These are phyloP conservation scores for Quercus berberidifolia DNA, from an alignment of 306 rosid genomes.

Conservation along the genomic window DNA sequence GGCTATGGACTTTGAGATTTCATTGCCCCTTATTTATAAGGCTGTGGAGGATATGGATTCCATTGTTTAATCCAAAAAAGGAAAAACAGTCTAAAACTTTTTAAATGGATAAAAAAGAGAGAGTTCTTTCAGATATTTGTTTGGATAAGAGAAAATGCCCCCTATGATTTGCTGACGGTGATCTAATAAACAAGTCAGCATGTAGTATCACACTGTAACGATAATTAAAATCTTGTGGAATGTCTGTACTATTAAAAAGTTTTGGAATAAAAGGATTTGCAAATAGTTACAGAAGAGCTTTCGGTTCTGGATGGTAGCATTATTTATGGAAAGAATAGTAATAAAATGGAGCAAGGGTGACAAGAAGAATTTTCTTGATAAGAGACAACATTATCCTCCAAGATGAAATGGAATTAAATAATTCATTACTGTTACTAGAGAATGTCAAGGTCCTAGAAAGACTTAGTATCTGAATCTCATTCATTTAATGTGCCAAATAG, in stretches of 20 bases:
- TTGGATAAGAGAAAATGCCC: constrained; percentile 78
- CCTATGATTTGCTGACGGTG: constrained; percentile 63
- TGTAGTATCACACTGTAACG: constrained; percentile 42
- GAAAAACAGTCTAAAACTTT: constrained; percentile 24
- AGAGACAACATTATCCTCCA: background rate
- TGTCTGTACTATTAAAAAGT: constrained; percentile 26
- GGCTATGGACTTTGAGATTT: constrained; percentile 37
- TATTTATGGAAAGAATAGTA: constrained; percentile 1
- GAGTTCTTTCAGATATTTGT: constrained; percentile 66
- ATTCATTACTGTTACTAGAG: background rate
- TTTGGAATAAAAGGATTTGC: constrained; percentile 42
- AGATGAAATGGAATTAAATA: background rate
- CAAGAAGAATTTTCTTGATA: background rate
- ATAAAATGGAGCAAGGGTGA: background rate
- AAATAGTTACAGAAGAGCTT: constrained; percentile 25
- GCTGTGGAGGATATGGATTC: constrained; percentile 37
- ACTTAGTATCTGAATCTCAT: background rate
- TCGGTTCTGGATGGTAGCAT: constrained; percentile 44
- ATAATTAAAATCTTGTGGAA: constrained; percentile 31
- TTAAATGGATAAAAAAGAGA: constrained; percentile 48
- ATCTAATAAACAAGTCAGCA: constrained; percentile 57
- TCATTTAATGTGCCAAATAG: background rate
- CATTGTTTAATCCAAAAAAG: constrained; percentile 32
- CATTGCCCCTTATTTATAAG: constrained; percentile 64
- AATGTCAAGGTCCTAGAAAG: background rate